A percentile compares a stretch with the other conserved stretches of the same genome.
Conservation (phyloP, 345 rosid species). For the Jatropha curcas region DNA sequence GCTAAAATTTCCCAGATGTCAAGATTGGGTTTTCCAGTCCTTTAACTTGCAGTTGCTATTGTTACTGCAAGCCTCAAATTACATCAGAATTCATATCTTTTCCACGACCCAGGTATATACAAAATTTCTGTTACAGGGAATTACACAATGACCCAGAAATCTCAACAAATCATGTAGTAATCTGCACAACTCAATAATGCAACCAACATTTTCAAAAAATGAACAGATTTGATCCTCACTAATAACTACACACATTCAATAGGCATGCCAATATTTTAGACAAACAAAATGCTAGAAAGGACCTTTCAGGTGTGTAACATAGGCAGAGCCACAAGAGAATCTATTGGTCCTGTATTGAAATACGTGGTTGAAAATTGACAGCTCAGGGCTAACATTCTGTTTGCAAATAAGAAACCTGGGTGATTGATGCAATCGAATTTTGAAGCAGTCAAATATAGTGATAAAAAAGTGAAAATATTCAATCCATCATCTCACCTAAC, state of each 20-base stretch:
- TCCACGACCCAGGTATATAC: no score
- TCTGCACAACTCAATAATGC: not conserved
- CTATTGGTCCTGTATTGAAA: not conserved
- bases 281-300: not conserved
- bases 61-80: no score
- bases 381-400: slow-evolving; percentile 14
- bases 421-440: slow-evolving; percentile 7
- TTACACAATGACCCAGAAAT: not conserved
- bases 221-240: not conserved
- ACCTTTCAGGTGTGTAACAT: not conserved
- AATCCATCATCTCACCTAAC: slow-evolving; percentile 19
- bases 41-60: no score
- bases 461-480: not conserved
- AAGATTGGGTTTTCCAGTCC: no score
- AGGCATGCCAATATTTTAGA: not conserved
- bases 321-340: slow-evolving; percentile 12
- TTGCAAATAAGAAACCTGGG: not conserved
- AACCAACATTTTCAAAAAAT: not conserved
- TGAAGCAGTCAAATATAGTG: not conserved
- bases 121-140: not conserved
- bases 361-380: slow-evolving; percentile 24
- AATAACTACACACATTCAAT: not conserved
- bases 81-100: no score
- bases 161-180: not conserved
- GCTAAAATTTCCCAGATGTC: no score